Percentiles rank a stretch among this genome's conserved stretches.
Conservation (phyloP, 805 yeast genomes). For the Metschnikowia borealis region DNA sequence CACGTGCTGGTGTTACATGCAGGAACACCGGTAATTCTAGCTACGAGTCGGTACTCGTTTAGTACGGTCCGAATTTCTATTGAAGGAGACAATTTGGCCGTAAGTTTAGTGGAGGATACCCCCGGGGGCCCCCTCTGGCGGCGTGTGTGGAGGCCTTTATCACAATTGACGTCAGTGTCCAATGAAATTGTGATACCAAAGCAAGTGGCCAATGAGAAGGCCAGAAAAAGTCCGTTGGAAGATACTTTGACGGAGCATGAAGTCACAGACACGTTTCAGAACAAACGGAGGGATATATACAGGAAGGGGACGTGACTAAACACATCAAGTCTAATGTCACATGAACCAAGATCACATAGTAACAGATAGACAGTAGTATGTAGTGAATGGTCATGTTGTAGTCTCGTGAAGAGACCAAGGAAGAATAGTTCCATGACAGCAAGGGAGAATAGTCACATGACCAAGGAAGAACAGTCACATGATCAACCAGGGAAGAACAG, state of each 20-base stretch:
- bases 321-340: background rate
- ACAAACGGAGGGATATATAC: slow-evolving; percentile 1
- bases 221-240: no score
- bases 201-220: no score
- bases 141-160: background rate
- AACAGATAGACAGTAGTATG: no score
- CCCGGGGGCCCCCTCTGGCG: slow-evolving; percentile 14
- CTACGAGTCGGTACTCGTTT: slow-evolving; percentile 9
- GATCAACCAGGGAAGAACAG: no score
- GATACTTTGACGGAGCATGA: background rate
- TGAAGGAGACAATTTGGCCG: background rate
- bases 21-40: slow-evolving; percentile 6
- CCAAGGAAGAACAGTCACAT: no score
- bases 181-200: background rate
- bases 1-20: slow-evolving; percentile 12
- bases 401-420: no score
- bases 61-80: background rate
- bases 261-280: background rate
- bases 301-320: background rate
- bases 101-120: slow-evolving; percentile 10
- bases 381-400: no score
- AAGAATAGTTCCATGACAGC: no score
- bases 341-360: background rate
- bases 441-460: no score
- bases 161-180: background rate